Conservation (phyloP, 1,139 yeast genomes). For the Blastobotrys proliferans region DNA sequence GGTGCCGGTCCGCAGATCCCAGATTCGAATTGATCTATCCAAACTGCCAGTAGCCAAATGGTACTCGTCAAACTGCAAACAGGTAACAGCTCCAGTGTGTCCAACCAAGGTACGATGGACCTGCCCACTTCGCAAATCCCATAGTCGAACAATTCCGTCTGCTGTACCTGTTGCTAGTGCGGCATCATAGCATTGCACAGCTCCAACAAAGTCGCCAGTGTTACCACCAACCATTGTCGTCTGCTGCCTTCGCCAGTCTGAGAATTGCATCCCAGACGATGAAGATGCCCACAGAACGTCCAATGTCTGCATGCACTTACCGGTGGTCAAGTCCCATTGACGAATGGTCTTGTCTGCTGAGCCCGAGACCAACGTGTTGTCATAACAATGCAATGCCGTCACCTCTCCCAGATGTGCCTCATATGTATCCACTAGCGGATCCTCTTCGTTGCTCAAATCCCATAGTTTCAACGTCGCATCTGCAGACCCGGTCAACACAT, state of each 20-base stretch:
- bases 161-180: constrained; percentile 74
- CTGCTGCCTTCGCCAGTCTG: constrained; percentile 23
- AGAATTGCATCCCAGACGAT: constrained; percentile 10
- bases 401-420: constrained; percentile 63
- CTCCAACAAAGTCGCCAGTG: constrained; percentile 45
- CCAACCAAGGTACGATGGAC: constrained; percentile 63
- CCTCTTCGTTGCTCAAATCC: constrained; percentile 40
- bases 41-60: constrained; percentile 61
- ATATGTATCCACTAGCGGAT: constrained; percentile 44
- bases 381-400: constrained; percentile 54
- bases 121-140: constrained; percentile 72
- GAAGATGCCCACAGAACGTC: constrained; percentile 57
- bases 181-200: constrained; percentile 62
- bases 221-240: constrained; percentile 13
- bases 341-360: constrained; percentile 56
- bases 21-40: constrained; percentile 61
- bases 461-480: constrained; percentile 61
- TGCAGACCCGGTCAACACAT: constrained; percentile 57
- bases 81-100: constrained; percentile 66
- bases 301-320: constrained; percentile 55
- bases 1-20: constrained; percentile 70
- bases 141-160: constrained; percentile 67
- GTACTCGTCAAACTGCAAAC: constrained; percentile 62
- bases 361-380: constrained; percentile 51
- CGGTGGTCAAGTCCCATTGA: constrained; percentile 57